Evolutionary conservation across 2,329 filamentous ascomycete species (phyloP), one percentile per base, ranked within the genome.

Genomic region (Didymosphaeria variabile): DNA sequence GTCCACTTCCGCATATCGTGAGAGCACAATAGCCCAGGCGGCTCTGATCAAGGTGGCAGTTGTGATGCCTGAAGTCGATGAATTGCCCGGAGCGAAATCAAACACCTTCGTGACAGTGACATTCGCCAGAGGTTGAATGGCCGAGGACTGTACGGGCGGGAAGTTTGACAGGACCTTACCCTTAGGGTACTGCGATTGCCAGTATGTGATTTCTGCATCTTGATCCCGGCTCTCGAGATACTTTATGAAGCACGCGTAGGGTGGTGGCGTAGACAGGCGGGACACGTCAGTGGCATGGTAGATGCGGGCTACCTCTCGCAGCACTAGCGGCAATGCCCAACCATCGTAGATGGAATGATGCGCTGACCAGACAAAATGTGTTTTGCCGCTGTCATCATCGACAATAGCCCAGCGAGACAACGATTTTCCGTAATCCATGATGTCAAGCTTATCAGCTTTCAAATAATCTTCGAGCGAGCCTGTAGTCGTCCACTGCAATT

Each of bases 341-440:
- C 65, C 71, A 58, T 72, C 70, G 51, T 70, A 72, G n/a, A 72
- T 52, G 12, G 67, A 61, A 54, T 72, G 70, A 51, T 71, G 69
- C 31, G 64, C 61, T 6, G 66, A 65, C 66, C 66, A 71, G 13
- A 69, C 64, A 36, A 71, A 69, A 36, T 67, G 61, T 10, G 52
- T 10, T 61, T 53, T 55, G 26, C 42, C 38, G 12, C 45, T n/a
- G 4, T 47, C 40, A 23, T 55, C 53, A 21, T 29, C 23, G 12
- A 63, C 53, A 23, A 63, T 59, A 9, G 62, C 64, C 21, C 61
- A 36, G n/a, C 64, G 59, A 36, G 61, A 56, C n/a, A 65, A 52
- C 0, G 57, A 17, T n/a, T 46, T 55, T 19, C 53, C 53, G 32
- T 46, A 55, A 26, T 46, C 42, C 40, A 55, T 46, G 3, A 21